Evolutionary conservation across 1,284 basidiomycete genomes (phyloP), one percentile per base, ranked within the genome.

Genomic region (Sphagnurus paluster): DNA sequence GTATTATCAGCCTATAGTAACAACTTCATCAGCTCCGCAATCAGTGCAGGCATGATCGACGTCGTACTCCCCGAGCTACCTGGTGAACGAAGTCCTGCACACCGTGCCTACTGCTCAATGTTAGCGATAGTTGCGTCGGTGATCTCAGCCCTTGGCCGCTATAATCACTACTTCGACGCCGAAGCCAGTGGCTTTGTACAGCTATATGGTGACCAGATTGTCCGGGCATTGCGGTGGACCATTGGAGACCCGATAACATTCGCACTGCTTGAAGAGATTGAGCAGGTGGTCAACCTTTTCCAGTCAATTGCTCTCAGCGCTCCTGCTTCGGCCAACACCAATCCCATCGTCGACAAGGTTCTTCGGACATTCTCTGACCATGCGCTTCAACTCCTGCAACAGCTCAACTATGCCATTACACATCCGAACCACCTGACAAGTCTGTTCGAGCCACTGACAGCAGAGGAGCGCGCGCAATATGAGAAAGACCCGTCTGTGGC

Each of bases 181-280:
- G 93, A 98, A 49, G 85, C 88, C 0, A 82, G 89, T 42, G 90
- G 90, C 0, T 87, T 97, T 58, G 80, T 95, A 5, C 89, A 92
- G 54, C 75, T 96, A 5, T 93, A 87, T 56, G 83, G 86, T 3
- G 79, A 83, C 32, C 95, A 98, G 65, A 83, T 96, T 38, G 76
- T 80, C 3, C 75, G 80, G 13, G 77, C 87, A 0, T 70, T 97
- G 25, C 81, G 80, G 2, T 95, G 92, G 91, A 87, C 84, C 5
- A 80, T 87, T 39, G 83, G 82, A 20, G 82, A 89, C 39, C 63
- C 87, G 0, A 76, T 95, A 20, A 86, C 86, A 0, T 63, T 85
- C 0, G 78, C 89, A 0, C 70, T 84, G 2, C 63, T 95, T 9
- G 87, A 92, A 57, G 93, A 95, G 66, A 77, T 93, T 53, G 86